These are phyloP conservation scores for Pichia occidentalis DNA, from an alignment of 805 yeast genomes.

Conservation along the genomic window DNA sequence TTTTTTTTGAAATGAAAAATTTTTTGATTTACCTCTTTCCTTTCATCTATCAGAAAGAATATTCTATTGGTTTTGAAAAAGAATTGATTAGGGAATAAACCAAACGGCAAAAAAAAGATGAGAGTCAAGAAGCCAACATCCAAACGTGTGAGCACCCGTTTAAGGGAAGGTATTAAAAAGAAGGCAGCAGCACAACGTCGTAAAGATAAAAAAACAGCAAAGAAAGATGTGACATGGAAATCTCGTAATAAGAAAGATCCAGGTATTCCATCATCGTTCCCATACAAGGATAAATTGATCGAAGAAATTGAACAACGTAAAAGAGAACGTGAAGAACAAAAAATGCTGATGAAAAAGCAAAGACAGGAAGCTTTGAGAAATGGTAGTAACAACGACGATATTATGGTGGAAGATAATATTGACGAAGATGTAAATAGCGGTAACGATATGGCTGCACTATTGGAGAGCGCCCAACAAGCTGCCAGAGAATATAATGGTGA, in stretches of 20 bases:
- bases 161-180: constrained; percentile 95
- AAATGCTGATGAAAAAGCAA: constrained; percentile 41
- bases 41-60: not conserved
- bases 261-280: constrained; percentile 92
- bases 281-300: constrained; percentile 82
- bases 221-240: constrained; percentile 92
- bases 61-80: no score
- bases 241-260: constrained; percentile 79
- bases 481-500: constrained; percentile 71
- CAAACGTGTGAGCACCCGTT: constrained; percentile 84
- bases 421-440: constrained; percentile 36
- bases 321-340: constrained; percentile 49
- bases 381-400: constrained; percentile 22
- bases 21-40: no score
- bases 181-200: constrained; percentile 89
- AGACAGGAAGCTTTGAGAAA: constrained; percentile 32
- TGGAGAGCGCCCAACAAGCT: constrained; percentile 86
- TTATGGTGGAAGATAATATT: constrained; percentile 31
- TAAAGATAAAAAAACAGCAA: constrained; percentile 73
- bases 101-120: no score
- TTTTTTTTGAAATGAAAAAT: no score
- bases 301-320: constrained; percentile 62
- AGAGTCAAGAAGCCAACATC: constrained; percentile 56
- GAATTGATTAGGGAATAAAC: no score
- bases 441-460: constrained; percentile 65